These are phyloP conservation scores for Lophiotrema nucula DNA, from an alignment of 495 filamentous ascomycete species.

Conservation along the genomic window DNA sequence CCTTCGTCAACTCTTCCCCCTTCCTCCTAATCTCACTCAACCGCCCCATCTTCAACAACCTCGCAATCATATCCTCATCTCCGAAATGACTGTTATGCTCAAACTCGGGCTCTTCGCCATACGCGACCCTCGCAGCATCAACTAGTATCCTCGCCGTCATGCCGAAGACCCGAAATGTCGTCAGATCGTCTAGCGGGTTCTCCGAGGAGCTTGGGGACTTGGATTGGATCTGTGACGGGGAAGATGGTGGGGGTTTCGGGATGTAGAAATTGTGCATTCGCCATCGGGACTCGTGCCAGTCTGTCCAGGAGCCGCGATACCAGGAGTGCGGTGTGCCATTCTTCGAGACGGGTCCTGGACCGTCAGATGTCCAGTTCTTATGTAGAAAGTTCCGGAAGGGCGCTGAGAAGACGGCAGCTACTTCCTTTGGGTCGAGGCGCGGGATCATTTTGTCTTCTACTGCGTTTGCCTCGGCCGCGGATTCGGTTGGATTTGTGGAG, in stretches of 20 bases:
- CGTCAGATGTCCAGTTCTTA: constrained; percentile 26
- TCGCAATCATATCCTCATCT: constrained; percentile 72
- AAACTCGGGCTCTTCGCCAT: constrained; percentile 77
- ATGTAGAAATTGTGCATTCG: constrained; percentile 89
- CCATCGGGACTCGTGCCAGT: constrained; percentile 63
- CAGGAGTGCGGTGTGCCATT: constrained; percentile 52
- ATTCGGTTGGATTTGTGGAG: constrained; percentile 3
- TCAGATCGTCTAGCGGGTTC: constrained; percentile 41
- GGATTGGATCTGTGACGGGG: neutral
- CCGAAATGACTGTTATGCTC: constrained; percentile 77
- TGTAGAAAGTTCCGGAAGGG: constrained; percentile 68
- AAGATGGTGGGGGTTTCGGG: constrained; percentile 48
- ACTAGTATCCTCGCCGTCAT: constrained; percentile 89
- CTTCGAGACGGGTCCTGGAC: constrained; percentile 1
- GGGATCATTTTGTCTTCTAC: constrained; percentile 75
- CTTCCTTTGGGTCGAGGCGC: constrained; percentile 76
- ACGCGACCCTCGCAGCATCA: constrained; percentile 81
- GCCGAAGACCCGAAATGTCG: constrained; percentile 78
- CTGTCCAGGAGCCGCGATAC: constrained; percentile 63
- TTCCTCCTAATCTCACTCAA: constrained; percentile 56
- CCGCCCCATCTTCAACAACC: constrained; percentile 59
- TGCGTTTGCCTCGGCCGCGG: constrained; percentile 41
- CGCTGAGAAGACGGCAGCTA: constrained; percentile 86
- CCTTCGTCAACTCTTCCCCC: constrained; percentile 56
- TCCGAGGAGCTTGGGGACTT: neutral